Base-by-base conservation (phyloP, 2,329 filamentous ascomycete genomes). In the Phoma herbarum region DNA sequence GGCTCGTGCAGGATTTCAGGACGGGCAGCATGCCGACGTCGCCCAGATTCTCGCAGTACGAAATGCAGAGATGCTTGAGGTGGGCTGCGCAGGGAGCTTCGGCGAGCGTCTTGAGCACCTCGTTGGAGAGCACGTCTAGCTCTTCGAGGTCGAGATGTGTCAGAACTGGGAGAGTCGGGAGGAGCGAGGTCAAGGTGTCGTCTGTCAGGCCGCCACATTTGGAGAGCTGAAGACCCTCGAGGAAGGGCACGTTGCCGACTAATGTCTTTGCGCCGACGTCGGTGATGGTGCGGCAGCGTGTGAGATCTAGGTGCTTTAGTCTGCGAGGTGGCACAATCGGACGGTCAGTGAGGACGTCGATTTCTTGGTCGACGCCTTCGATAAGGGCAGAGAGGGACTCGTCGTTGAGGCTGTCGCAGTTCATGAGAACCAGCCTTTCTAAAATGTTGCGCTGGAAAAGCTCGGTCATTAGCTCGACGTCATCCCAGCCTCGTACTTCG, bases 101-200 rank as follows among this genome's bases (percentile, higher is more conserved):
- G 46, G 92, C 88, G 8, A 99, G 82, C 61, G 90, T 86, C 54
- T 92, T 84, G 2, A 97, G 80, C 0, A 92, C 80, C 4, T 81
- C 79, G 72, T 98, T 96, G 18, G 90, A 93, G 14, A 98, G 80
- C 26, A 88, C 83, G 5, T 88, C 84, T 12, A 97, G 82, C 67
- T 97, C 93, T 77, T 99, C 95, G 2, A 98, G 80, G 66, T 98
- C 95, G 41, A 99, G 83, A 72, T 96, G 92, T 0, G 91, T 93
- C 18, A 99, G 84, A 5, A 85, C 83, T 1, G 92, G 90, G 0
- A 90, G 86, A 0, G 91, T 91, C 5, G 87, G 88, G 2, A 98
- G 79, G 20, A 98, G 82, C 1, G 87, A 84, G 45, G 86, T 85
- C 22, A 99, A 81, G 0, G 90, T 88, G 0, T 83, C 84, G 68